These are phyloP conservation scores for Cystoderma amianthinum DNA, from an alignment of 768 basidiomycete genomes.

Conservation along the genomic window DNA sequence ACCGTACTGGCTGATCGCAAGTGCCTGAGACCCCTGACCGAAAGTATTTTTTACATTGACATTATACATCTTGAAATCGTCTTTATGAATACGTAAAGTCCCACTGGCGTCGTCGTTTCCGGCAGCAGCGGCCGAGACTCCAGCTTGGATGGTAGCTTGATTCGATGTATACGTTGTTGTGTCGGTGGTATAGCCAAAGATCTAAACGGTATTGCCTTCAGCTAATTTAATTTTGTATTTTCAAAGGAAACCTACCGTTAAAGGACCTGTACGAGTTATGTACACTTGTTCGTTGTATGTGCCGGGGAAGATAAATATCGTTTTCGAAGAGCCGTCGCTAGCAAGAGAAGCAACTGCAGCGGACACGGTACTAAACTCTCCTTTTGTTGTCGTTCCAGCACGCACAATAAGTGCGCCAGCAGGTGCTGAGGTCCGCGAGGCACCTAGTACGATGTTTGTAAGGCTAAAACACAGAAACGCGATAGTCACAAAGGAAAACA, in stretches of 20 bases:
- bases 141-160: constrained; percentile 17
- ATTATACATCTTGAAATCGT: too few relatives aligned
- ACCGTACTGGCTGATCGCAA: constrained; percentile 40
- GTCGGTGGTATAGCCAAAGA: constrained; percentile 29
- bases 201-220: constrained; percentile 15
- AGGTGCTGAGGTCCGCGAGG: constrained; percentile 29
- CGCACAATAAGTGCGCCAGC: constrained; percentile 32
- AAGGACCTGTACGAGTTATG: constrained; percentile 32
- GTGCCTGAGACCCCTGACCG: constrained; percentile 34
- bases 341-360: constrained; percentile 31
- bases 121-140: constrained; percentile 16
- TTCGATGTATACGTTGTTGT: constrained; percentile 24
- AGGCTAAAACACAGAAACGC: too few relatives aligned
- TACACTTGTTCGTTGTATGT: constrained; percentile 35
- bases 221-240: neutral
- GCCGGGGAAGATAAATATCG: constrained; percentile 40
- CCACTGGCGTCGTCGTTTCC: constrained; percentile 28
- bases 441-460: too few relatives aligned
- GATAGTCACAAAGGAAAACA: too few relatives aligned
- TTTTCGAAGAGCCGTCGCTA: constrained; percentile 24
- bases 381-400: constrained; percentile 23
- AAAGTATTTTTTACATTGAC: constrained; percentile 37
- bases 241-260: constrained; percentile 21
- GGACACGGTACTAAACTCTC: constrained; percentile 29
- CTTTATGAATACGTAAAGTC: constrained; percentile 37